Conservation (phyloP, 73 alveolate genomes). For the Blepharisma japonicum region DNA sequence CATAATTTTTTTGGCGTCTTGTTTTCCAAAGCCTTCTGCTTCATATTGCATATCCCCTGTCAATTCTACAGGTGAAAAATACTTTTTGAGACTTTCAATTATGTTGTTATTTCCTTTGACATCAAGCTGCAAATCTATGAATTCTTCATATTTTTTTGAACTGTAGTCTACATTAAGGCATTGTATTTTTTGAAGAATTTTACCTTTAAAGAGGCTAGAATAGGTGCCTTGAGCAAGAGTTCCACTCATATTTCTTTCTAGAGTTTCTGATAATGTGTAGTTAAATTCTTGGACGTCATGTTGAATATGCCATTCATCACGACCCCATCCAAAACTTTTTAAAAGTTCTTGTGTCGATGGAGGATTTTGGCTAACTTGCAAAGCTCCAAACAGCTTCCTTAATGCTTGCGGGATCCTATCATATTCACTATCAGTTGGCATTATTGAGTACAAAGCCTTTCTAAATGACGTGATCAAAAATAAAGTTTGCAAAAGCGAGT, state of each 20-base stretch:
- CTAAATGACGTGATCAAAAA: conserved; percentile 73
- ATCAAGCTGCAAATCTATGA: conserved; percentile 68
- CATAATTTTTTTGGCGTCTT: conserved; percentile 76
- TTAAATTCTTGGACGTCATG: conserved; percentile 88
- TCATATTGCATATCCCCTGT: conserved; percentile 81
- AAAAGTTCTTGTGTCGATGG: conserved; percentile 60
- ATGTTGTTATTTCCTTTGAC: conserved; percentile 62
- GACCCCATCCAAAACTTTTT: conserved; percentile 63
- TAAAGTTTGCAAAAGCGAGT: conserved; percentile 79
- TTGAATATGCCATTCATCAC: conserved; percentile 63
- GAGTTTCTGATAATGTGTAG: conserved; percentile 67
- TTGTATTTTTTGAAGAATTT: conserved; percentile 54
- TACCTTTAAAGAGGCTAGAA: conserved; percentile 73
- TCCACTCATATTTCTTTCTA: conserved; percentile 76
- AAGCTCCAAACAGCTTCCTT: conserved; percentile 79
- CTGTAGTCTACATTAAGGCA: conserved; percentile 73
- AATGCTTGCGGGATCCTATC: conserved; percentile 67
- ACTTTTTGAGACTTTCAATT: conserved; percentile 64
- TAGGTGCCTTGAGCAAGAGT: conserved; percentile 67
- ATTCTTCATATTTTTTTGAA: conserved; percentile 63
- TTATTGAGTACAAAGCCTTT: conserved; percentile 77
- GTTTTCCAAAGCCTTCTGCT: conserved; percentile 69
- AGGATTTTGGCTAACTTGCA: conserved; percentile 44
- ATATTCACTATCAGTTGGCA: conserved; percentile 68
- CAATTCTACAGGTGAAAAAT: conserved; percentile 72